A percentile compares a stretch with the other conserved stretches of the same genome.
Conservation (phyloP, 768 basidiomycete species). For the Serendipita sp. region DNA sequence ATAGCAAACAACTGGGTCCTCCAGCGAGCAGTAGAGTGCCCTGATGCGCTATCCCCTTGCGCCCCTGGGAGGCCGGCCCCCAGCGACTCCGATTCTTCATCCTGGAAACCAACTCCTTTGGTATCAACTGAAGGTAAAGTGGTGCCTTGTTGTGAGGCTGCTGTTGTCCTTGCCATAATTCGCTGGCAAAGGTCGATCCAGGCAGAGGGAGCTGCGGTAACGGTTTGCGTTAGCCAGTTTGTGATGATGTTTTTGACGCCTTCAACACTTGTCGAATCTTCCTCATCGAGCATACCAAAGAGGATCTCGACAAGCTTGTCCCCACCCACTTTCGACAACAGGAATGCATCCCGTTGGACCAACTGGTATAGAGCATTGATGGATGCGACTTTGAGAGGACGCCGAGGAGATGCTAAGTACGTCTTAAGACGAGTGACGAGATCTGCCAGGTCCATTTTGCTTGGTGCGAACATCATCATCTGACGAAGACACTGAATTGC, state of each 20-base stretch:
- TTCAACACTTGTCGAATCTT: conserved; percentile 77
- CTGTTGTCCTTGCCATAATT: conserved; percentile 90
- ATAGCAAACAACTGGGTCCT: conserved; percentile 91
- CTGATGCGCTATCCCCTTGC: conserved; percentile 23
- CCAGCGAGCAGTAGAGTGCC: conserved; percentile 66
- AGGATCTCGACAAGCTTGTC: conserved; percentile 88
- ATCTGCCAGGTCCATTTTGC: conserved; percentile 65
- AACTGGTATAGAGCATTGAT: conserved; percentile 95
- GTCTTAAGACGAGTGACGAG: conserved; percentile 63
- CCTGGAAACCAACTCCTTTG: conserved; percentile 38
- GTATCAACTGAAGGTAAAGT: conserved; percentile 31
- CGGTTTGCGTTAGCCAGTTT: conserved; percentile 92
- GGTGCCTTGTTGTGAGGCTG: conserved; percentile 49
- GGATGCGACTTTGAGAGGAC: conserved; percentile 82
- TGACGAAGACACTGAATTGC: conserved; percentile 95
- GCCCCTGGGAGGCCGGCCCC: conserved; percentile 37
- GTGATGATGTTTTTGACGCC: conserved; percentile 87
- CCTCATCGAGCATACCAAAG: conserved; percentile 72
- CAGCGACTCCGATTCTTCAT: conserved; percentile 91
- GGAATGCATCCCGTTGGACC: conserved; percentile 83
- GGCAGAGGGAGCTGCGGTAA: conserved; percentile 79
- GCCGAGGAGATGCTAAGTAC: conserved; percentile 63
- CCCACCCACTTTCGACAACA: conserved; percentile 86
- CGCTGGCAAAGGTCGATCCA: conserved; percentile 98
- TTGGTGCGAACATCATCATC: conserved; percentile 88